phyloP scores from a whole-genome alignment of 2,329 filamentous ascomycete genomes.

The Penicillium verrucosum region DNA sequence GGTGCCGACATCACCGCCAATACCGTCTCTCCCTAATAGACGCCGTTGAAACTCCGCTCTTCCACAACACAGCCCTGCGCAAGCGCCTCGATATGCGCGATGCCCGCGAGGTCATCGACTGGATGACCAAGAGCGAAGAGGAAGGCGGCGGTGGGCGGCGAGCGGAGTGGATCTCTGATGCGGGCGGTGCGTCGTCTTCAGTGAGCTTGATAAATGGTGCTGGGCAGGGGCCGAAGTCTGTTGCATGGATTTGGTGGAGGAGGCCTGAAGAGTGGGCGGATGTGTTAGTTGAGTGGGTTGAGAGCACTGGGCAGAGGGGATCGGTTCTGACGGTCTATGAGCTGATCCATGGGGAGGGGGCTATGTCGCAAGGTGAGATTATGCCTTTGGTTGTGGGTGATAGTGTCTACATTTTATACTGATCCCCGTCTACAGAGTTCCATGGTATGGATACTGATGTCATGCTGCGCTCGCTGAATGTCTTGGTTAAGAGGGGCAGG shows the following conservation, averaged over 20 bases:
- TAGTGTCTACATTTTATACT: slow-evolving; percentile 1
- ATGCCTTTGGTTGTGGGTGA: background rate
- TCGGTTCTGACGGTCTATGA: slow-evolving; percentile 91
- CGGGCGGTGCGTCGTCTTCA: background rate
- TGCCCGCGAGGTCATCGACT: slow-evolving; percentile 53
- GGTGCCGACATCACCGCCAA: slow-evolving; percentile 73
- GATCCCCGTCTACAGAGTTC: slow-evolving; percentile 58
- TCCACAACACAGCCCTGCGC: slow-evolving; percentile 47
- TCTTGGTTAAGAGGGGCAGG: slow-evolving; percentile 84
- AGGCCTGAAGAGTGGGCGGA: slow-evolving; percentile 88
- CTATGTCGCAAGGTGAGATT: slow-evolving; percentile 61
- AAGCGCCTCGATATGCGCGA: slow-evolving; percentile 52
- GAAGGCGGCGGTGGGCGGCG: slow-evolving; percentile 47
- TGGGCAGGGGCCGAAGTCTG: slow-evolving; percentile 44
- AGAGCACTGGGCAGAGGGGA: slow-evolving; percentile 83
- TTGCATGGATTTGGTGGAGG: slow-evolving; percentile 78
- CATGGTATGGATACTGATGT: slow-evolving; percentile 83
- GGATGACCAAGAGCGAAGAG: slow-evolving; percentile 51
- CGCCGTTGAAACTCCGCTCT: slow-evolving; percentile 57
- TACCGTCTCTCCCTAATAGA: slow-evolving; percentile 70
- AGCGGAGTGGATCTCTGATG: slow-evolving; percentile 58
- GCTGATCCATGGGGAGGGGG: slow-evolving; percentile 80
- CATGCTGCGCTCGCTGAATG: slow-evolving; percentile 71
- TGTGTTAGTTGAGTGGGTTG: slow-evolving; percentile 72
- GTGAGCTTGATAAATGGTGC: background rate